Percentiles rank a stretch among this genome's conserved stretches.
These are phyloP conservation scores for Hygrophorus pudorinus DNA, from an alignment of 768 basidiomycete genomes.

Conservation along the genomic window DNA sequence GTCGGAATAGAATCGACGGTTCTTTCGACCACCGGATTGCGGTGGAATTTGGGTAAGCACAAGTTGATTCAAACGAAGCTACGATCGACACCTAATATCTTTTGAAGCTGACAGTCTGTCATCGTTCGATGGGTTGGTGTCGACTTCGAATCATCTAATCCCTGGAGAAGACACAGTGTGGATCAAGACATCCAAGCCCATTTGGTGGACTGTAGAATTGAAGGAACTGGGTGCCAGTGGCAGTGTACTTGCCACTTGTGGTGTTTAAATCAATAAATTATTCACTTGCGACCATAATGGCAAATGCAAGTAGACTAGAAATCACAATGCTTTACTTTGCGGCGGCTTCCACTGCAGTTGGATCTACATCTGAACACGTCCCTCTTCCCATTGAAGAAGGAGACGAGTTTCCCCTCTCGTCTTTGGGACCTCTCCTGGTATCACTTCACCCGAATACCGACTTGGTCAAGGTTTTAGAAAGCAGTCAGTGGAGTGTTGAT, in stretches of 20 bases:
- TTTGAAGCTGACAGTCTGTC: constrained; percentile 49
- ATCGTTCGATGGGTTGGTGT: constrained; percentile 76
- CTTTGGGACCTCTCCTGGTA: constrained; percentile 40
- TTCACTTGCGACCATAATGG: background rate
- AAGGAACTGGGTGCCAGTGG: constrained; percentile 15
- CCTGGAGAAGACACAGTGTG: constrained; percentile 54
- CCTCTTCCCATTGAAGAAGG: constrained; percentile 33
- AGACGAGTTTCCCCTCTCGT: constrained; percentile 34
- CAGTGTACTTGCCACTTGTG: background rate
- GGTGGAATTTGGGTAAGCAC: constrained; percentile 78
- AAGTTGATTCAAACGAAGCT: background rate
- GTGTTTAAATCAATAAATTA: too few relatives aligned
- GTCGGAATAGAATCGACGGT: constrained; percentile 71
- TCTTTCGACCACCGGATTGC: constrained; percentile 74
- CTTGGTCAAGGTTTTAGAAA: constrained; percentile 43
- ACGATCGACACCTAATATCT: constrained; percentile 1
- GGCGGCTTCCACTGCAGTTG: constrained; percentile 62
- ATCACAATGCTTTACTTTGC: constrained; percentile 49
- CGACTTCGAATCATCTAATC: constrained; percentile 89
- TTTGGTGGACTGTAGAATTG: constrained; percentile 87
- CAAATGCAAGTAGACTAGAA: constrained; percentile 2
- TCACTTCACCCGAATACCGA: constrained; percentile 41
- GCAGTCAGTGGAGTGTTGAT: constrained; percentile 71
- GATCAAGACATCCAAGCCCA: constrained; percentile 69
- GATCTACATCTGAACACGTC: constrained; percentile 43